Base-by-base conservation (phyloP, 2,329 filamentous ascomycete species). In the Hypoxylon sp. region DNA sequence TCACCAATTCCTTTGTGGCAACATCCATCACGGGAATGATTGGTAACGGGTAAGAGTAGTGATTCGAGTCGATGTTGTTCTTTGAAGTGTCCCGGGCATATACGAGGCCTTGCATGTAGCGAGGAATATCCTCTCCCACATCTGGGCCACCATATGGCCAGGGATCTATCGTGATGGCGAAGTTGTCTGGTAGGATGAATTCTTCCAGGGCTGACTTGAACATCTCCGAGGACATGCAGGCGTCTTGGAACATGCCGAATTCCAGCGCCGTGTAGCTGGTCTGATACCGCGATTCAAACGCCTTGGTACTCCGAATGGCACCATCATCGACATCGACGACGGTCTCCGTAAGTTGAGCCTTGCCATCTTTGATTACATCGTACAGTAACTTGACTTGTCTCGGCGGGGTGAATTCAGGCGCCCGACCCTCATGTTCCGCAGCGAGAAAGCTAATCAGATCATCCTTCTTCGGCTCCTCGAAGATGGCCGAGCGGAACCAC, bases 71-170 rank as follows among this genome's bases (percentile, higher is more conserved):
- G 1, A 77, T 78, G 51, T 86, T 85, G 37, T 81, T 79, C 37
- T 79, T 83, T 14, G 78, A 76, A 2, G 78, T 64, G 64, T 85
- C 80, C 11, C 79, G 79, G n/a, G 82, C 83, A 71, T 84, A 87
- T 46, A 86, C 81, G 1, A 87, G 79, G 44, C 84, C 85, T 54
- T 86, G 84, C 81, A 87, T 84, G 59, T 81, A 82, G 14, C 83
- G 81, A 5, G 81, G 80, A 2, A 79, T 74, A 22, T 79, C 76
- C 53, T 82, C 81, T 3, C 81, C 79, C 3, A 74, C 75, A 61
- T 83, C 81, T 0, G 79, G 77, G 2, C 82, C 82, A 6, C 84
- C 84, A 69, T 93, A 94, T 40, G 92, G 92, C 92, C 91, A 94
- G 0, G 87, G 69, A 88, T 85, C 83, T 70, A 85, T 84, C 13